Evolutionary conservation across 2,329 filamentous ascomycete genomes (phyloP), one percentile per base, ranked within the genome.

Genomic region (Fusarium annulatum): DNA sequence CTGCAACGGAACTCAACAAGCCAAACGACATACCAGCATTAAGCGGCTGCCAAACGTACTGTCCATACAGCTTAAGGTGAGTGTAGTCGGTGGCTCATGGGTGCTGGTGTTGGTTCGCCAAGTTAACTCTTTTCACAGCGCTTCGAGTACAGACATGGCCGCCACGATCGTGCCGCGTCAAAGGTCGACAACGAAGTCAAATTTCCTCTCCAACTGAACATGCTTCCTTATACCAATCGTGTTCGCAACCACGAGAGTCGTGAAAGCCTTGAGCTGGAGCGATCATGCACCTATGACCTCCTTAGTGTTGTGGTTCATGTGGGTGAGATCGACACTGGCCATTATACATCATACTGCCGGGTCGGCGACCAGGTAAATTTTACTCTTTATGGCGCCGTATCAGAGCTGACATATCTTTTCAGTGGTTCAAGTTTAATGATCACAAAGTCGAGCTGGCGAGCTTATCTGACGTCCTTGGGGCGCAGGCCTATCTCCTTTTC

Each of bases 351-450:
- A n/a, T 98, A 97, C 81, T 95, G 93, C 67, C 87, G 94, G 52
- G 92, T 96, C 67, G 93, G 92, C 9, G 92, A 94, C 62, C 90
- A 93, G 85, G 83, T 84, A 76, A 69, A 76, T 53, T 28, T n/a
- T 18, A 16, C 19, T 46, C 7, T 12, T 26, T n/a, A 30, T 7
- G 23, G 9, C 42, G 4, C 15, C 30, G 18, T 10, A 34, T 28
- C 19, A 42, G 7, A 60, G 23, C 66, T 76, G 49, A 72, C 56
- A 30, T 36, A 71, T 36, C 45, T 16, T 16, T 80, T 69, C 74
- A 97, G 88, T 98, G 96, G 96, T 97, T 97, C 81, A 91, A 94
- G 62, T 98, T 98, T 83, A 97, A 98, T 79, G 96, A 98, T 80
- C 95, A 96, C 81, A 95, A 94, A 80, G 96, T 98, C 30, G 94